Evolutionary conservation across 78 protist genomes (phyloP), one percentile per base, ranked within the genome.

Genomic region (Parvularia atlantis): DNA sequence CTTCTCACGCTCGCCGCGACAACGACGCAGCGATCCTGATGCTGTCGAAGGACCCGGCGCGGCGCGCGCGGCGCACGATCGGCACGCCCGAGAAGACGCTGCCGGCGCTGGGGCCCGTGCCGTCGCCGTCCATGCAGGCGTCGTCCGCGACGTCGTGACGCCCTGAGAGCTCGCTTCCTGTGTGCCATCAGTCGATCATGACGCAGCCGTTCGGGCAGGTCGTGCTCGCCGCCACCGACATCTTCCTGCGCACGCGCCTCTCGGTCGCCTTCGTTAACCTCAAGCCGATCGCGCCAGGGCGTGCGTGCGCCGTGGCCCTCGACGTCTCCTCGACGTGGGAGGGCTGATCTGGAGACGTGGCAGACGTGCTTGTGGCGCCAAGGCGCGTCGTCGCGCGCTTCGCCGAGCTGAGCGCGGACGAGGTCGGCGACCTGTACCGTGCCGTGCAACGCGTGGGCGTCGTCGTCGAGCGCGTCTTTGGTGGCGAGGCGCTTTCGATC

Each of bases 261-360:
- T 64, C 77, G 9, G 14, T 48, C n/a, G 85, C 75, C 19, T 31
- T 81, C 30, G 85, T 81, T 2, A 81, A 81, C 46, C 43, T 74
- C 11, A 81, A 81, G 73, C 85, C 85, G 11, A 74, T 81, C 16
- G 67, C 75, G 56, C 85, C 85, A 14, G 85, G 82, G 5, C 60
- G n/a, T 65, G 26, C 28, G 35, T 17, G 13, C 78, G 48, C 17
- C 52, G 31, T 22, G 14, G 31, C 9, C 10, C 59, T 30, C 46
- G n/a, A 50, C 14, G 33, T 39, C 13, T 41, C 28, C 7, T 7
- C 37, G 3, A 26, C 7, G 44, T 3, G 7, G 16, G 36, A 2
- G 58, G 7, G 30, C 58, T 17, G 9, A 7, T 66, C 10, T 6
- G 20, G 19, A 9, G 22, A 43, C 56, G 31, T 26, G 61, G 80